Conservation (phyloP, 2,329 filamentous ascomycete genomes). For the Aspergillus fijiensis region DNA sequence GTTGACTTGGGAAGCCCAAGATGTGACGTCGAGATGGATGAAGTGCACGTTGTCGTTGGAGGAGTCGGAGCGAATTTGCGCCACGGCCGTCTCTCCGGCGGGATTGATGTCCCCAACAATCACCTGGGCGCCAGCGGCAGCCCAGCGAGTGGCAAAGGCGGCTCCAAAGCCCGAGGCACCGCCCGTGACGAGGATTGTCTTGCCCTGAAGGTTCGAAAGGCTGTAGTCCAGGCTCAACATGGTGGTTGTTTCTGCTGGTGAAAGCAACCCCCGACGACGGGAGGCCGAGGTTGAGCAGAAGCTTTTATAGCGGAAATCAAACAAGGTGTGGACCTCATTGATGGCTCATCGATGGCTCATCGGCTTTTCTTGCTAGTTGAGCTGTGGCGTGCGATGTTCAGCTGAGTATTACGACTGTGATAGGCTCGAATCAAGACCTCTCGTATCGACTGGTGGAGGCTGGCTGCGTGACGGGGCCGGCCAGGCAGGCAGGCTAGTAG, state of each 20-base stretch:
- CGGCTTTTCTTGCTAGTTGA: no score
- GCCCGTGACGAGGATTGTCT: not conserved
- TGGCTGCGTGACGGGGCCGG: no score
- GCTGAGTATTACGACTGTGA: no score
- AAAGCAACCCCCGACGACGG: no score
- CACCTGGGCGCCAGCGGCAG: conserved; percentile 5
- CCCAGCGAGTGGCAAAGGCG: conserved; percentile 1
- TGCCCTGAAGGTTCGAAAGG: not conserved
- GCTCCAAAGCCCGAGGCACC: not conserved
- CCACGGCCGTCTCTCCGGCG: not conserved
- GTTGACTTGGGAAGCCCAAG: not conserved
- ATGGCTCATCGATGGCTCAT: no score
- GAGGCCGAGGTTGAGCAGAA: no score
- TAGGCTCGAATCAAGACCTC: no score
- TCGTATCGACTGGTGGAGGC: no score
- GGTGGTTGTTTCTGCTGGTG: not conserved
- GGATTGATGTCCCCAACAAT: conserved; percentile 10
- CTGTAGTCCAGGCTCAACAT: not conserved
- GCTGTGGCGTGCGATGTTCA: no score
- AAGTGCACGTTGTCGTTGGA: not conserved
- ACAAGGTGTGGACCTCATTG: no score
- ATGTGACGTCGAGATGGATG: not conserved
- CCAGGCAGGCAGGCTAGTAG: no score
- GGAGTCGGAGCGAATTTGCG: not conserved
- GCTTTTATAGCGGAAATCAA: no score